These are phyloP conservation scores for Lachancea fermentati DNA, from an alignment of 805 yeast species.

Conservation along the genomic window DNA sequence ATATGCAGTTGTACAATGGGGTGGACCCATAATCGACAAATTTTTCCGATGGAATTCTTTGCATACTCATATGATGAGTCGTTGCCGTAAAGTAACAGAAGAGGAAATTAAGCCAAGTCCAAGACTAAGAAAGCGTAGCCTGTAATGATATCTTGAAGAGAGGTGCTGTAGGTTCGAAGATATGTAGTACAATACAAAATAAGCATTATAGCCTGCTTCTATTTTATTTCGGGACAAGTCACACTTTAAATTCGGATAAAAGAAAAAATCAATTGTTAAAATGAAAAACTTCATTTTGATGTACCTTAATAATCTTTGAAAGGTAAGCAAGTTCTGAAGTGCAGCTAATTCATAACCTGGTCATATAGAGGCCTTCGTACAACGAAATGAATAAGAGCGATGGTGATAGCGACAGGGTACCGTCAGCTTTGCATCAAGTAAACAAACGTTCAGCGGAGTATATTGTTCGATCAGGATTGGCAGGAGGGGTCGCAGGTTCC, in stretches of 20 bases:
- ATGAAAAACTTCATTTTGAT: too few species aligned
- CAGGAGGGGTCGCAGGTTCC: constrained; percentile 94
- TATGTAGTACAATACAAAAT: too few species aligned
- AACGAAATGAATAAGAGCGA: constrained; percentile 3
- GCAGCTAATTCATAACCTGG: too few species aligned
- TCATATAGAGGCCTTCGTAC: too few species aligned
- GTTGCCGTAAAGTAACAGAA: background rate
- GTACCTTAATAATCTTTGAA: too few species aligned
- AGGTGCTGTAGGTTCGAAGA: too few species aligned
- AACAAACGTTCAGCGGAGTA: constrained; percentile 74
- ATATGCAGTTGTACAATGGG: background rate
- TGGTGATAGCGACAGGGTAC: constrained; percentile 3
- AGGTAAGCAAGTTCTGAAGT: too few species aligned
- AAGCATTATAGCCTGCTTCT: too few species aligned
- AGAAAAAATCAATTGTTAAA: too few species aligned
- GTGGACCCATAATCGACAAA: background rate
- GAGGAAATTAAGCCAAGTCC: background rate
- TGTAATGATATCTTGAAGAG: too few species aligned
- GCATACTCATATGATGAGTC: background rate
- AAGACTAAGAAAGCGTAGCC: too few species aligned
- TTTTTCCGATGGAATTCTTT: background rate
- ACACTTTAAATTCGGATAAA: background rate
- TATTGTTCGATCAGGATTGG: constrained; percentile 75
- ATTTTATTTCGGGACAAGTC: background rate
- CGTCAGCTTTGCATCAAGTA: constrained; percentile 1